These are phyloP conservation scores for Xylariomycetidae sp. DNA, from an alignment of 2,329 filamentous ascomycete species.

Conservation along the genomic window DNA sequence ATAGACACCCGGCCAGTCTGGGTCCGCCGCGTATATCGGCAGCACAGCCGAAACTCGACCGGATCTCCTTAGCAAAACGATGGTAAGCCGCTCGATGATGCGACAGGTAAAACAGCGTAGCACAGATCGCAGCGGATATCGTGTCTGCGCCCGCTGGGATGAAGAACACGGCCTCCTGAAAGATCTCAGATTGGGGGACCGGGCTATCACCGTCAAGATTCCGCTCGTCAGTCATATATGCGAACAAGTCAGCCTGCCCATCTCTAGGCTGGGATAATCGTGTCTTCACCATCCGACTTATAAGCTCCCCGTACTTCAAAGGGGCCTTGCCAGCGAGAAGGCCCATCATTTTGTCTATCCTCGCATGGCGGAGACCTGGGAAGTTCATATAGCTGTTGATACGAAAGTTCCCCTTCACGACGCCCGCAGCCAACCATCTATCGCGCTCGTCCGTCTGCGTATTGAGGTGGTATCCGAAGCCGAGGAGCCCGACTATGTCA, in stretches of 20 bases:
- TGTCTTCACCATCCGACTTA: background rate
- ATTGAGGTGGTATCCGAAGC: slow-evolving; percentile 1
- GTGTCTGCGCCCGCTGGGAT: slow-evolving; percentile 3
- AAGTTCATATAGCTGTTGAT: slow-evolving; percentile 3
- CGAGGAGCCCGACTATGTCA: slow-evolving; percentile 1
- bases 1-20: background rate
- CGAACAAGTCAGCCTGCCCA: slow-evolving; percentile 3
- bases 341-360: background rate
- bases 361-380: background rate
- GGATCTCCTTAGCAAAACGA: slow-evolving; percentile 1
- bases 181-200: slow-evolving; percentile 1
- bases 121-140: slow-evolving; percentile 2
- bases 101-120: slow-evolving; percentile 4
- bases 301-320: background rate
- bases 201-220: slow-evolving; percentile 1
- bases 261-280: slow-evolving; percentile 1
- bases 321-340: background rate
- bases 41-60: background rate
- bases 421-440: background rate
- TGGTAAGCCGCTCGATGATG: slow-evolving; percentile 1
- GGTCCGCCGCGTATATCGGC: background rate
- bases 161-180: slow-evolving; percentile 3
- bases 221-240: background rate
- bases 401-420: slow-evolving; percentile 8
- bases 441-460: slow-evolving; percentile 1